Evolutionary conservation across 495 filamentous ascomycete genomes (phyloP).

Genomic region (Aspergillus campestris): DNA sequence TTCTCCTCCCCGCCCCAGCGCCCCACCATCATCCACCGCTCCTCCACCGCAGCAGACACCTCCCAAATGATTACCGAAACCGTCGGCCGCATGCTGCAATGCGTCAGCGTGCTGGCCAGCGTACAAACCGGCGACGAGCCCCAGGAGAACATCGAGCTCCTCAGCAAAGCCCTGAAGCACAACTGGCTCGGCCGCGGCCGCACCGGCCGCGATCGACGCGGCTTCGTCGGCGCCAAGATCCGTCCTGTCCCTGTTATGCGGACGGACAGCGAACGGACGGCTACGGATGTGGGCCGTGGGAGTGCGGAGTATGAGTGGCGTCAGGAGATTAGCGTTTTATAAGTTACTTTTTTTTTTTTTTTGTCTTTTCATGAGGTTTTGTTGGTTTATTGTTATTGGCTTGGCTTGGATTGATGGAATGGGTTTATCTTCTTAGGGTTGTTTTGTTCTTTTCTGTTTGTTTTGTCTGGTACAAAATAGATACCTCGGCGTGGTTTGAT

Average conservation of each 20-base stretch:
- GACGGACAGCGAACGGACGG: slow-evolving; percentile 14
- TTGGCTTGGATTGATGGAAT: not conserved
- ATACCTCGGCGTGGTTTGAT: too few relatives aligned
- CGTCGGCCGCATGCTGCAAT: slow-evolving; percentile 93
- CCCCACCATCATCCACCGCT: slow-evolving; percentile 33
- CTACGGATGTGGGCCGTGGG: slow-evolving; percentile 1
- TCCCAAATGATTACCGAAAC: slow-evolving; percentile 82
- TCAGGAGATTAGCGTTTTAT: slow-evolving; percentile 29
- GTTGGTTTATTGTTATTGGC: not conserved
- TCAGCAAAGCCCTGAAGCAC: slow-evolving; percentile 79
- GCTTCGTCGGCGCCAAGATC: slow-evolving; percentile 69
- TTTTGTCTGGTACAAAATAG: slow-evolving; percentile 10
- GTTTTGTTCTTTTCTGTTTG: not conserved
- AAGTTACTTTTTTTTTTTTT: slow-evolving; percentile 2
- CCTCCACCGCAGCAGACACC: slow-evolving; percentile 43
- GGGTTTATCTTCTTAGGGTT: not conserved
- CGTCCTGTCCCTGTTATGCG: slow-evolving; percentile 29
- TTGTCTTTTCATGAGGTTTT: slow-evolving; percentile 9
- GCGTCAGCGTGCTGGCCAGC: slow-evolving; percentile 79
- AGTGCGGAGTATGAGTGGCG: slow-evolving; percentile 6
- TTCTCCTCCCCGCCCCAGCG: slow-evolving; percentile 44
- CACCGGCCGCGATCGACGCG: slow-evolving; percentile 80
- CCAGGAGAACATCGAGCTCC: slow-evolving; percentile 72
- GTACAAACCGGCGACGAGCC: slow-evolving; percentile 63
- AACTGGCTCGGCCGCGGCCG: slow-evolving; percentile 93